Conservation (phyloP, 805 yeast species). For the Pichia scutulata region DNA sequence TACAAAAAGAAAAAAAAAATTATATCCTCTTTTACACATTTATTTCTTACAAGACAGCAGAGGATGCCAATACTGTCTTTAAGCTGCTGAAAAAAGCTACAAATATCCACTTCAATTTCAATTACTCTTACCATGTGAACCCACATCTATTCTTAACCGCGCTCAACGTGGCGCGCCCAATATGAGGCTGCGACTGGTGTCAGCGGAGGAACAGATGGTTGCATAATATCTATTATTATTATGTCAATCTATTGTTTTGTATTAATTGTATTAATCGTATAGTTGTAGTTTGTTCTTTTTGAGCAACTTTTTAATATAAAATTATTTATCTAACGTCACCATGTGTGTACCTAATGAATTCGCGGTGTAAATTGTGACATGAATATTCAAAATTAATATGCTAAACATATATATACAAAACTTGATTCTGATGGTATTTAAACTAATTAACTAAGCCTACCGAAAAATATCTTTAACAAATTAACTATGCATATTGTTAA, state of each 20-base stretch:
- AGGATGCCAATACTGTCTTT: conserved; percentile 3
- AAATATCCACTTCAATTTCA: neutral
- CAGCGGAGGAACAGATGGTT: conserved; percentile 8
- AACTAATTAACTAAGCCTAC: no score
- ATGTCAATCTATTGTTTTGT: neutral
- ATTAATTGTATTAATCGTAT: neutral
- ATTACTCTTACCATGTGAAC: neutral
- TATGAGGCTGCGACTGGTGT: conserved; percentile 11
- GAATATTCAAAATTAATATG: neutral
- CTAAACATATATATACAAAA: no score
- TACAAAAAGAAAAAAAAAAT: neutral
- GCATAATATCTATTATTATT: neutral
- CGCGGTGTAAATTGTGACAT: neutral
- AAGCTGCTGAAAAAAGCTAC: neutral
- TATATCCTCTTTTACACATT: neutral
- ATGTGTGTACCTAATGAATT: no score
- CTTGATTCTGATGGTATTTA: no score
- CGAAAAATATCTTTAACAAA: neutral
- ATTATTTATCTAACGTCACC: no score
- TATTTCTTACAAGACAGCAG: conserved; percentile 1
- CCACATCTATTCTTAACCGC: conserved; percentile 5
- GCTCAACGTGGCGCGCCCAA: conserved; percentile 10
- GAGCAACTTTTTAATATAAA: neutral
- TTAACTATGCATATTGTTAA: conserved; percentile 47
- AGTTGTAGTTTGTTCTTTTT: neutral